phyloP scores from a whole-genome alignment of 257 asterid species.

The Solanum stenotomum region DNA sequence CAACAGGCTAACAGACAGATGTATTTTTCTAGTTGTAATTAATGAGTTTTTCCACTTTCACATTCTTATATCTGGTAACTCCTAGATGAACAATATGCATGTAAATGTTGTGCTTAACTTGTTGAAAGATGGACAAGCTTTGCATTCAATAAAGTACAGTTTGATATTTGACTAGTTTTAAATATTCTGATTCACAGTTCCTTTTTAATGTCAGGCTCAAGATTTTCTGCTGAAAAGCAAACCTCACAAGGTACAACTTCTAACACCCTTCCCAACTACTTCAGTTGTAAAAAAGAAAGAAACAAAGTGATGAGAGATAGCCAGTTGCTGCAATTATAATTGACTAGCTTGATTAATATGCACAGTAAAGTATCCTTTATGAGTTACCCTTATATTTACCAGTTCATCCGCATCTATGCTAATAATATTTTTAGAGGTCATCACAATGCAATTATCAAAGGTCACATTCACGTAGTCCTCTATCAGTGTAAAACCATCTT shows the following conservation, averaged over 20 bases:
- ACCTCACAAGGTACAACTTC: slow-evolving; percentile 75
- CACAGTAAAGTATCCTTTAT: neutral
- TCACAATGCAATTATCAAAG: neutral
- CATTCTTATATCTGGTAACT: neutral
- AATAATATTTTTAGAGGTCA: neutral
- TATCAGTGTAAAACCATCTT: neutral
- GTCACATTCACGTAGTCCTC: neutral
- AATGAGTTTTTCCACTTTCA: neutral
- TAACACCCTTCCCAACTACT: neutral
- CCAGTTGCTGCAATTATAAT: neutral
- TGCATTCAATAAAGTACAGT: neutral
- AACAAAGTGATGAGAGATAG: neutral
- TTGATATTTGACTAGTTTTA: neutral
- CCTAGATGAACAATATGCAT: neutral
- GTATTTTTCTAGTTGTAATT: neutral
- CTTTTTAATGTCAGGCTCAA: slow-evolving; percentile 44
- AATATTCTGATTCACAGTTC: neutral
- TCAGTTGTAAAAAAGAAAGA: neutral
- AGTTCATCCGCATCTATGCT: neutral
- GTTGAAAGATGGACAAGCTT: neutral
- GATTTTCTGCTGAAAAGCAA: slow-evolving; percentile 66
- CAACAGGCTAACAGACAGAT: neutral
- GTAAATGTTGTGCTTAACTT: neutral
- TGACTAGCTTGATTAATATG: neutral
- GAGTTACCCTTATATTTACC: neutral